These are phyloP conservation scores for Backusella tarrabulga DNA, from an alignment of 192 early-diverging fungal species.

Conservation along the genomic window DNA sequence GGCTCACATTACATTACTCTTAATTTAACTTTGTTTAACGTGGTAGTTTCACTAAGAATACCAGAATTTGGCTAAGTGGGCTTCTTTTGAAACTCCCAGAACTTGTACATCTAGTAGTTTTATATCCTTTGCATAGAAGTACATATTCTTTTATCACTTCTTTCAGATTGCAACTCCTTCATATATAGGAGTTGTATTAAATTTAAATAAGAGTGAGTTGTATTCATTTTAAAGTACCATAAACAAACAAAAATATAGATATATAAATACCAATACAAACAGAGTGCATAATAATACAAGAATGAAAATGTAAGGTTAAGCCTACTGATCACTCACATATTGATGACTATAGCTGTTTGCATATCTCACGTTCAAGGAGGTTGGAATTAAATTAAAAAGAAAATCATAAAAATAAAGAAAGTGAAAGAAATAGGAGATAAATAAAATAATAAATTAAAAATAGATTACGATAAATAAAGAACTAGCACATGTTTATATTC, in stretches of 20 bases:
- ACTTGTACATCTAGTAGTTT: too few species aligned
- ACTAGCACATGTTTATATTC: background rate
- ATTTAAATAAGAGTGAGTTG: background rate
- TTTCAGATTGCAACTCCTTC: background rate
- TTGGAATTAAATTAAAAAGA: background rate
- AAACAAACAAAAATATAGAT: too few species aligned
- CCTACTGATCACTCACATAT: too few species aligned
- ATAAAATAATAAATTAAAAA: background rate
- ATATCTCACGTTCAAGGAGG: background rate
- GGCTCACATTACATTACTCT: too few species aligned
- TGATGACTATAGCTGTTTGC: background rate
- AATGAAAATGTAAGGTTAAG: too few species aligned
- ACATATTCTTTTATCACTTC: background rate
- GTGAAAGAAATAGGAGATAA: background rate
- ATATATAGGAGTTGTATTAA: background rate
- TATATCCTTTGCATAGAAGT: too few species aligned
- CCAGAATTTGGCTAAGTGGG: background rate
- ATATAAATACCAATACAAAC: too few species aligned
- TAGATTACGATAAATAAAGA: background rate
- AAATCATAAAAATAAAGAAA: background rate
- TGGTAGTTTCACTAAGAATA: background rate
- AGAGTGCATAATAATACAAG: background rate
- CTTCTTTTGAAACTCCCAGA: background rate
- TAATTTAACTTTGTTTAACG: too few species aligned
- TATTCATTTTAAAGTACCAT: background rate